Evolutionary conservation across 345 rosid genomes (phyloP).

Genomic region (Bretschneidera sinensis): DNA sequence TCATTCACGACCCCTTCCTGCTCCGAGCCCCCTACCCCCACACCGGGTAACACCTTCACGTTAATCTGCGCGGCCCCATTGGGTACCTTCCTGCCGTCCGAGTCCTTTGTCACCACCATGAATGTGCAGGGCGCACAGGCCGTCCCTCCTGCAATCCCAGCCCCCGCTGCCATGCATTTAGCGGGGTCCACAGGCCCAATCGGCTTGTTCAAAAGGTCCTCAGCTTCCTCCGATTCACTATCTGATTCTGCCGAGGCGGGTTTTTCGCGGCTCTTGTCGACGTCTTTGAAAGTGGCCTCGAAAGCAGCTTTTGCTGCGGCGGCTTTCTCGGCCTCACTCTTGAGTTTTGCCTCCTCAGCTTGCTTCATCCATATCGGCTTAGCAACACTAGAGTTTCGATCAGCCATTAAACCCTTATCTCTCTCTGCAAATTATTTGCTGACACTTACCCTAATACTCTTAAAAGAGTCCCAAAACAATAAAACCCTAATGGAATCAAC

Average conservation of each 20-base stretch:
- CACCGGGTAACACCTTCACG: constrained; percentile 82
- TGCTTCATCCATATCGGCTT: constrained; percentile 96
- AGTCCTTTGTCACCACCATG: constrained; percentile 74
- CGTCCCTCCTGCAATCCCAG: constrained; percentile 91
- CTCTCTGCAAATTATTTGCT: neutral
- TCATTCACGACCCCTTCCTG: constrained; percentile 94
- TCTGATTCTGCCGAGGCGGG: constrained; percentile 48
- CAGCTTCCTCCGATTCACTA: constrained; percentile 69
- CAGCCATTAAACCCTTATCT: constrained; percentile 42
- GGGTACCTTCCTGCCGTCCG: constrained; percentile 78
- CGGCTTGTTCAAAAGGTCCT: constrained; percentile 65
- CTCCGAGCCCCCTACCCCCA: constrained; percentile 89
- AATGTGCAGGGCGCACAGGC: constrained; percentile 87
- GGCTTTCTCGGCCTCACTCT: constrained; percentile 81
- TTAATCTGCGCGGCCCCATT: constrained; percentile 67
- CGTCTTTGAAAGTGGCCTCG: constrained; percentile 83
- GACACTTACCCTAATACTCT: no score
- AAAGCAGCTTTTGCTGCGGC: constrained; percentile 98
- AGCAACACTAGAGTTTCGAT: constrained; percentile 30
- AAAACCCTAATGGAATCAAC: constrained; percentile 5
- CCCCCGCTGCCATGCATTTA: constrained; percentile 84
- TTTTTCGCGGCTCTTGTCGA: constrained; percentile 34
- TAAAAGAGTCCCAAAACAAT: neutral
- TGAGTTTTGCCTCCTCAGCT: constrained; percentile 90
- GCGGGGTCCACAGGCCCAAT: constrained; percentile 85